Evolutionary conservation across 257 asterid species (phyloP), one percentile per base, ranked within the genome.

Genomic region (Haberlea rhodopensis): DNA sequence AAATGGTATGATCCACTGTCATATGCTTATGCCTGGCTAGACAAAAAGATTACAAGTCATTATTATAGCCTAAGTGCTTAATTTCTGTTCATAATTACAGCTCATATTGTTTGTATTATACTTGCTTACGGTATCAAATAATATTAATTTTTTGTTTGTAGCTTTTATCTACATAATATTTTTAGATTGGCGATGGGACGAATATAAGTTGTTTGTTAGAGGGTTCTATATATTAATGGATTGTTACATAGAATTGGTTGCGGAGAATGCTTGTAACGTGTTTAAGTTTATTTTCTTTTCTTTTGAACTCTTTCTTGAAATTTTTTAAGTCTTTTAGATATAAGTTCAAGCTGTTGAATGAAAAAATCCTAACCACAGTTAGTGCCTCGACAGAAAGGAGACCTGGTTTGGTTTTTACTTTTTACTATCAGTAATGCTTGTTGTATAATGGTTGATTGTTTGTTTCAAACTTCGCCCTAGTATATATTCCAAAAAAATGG

Each of bases 1-100:
- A 79, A 81, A 75, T 84, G 90, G 90, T 84, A 75, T 45, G 75
- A 7, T 62, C 16, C 53, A 5, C 29, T 13, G 11, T 22, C 53
- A 53, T 26, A 49, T 31, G 51, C 48, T 40, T 40, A n/a, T 10
- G 18, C 48, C n/a, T 40, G 54, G 55, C 26, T 20, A 56, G 24
- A 26, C 24, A 18, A 1, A n/a, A 34, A 43, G 28, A 11, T 53
- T 19, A 24, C 57, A 24, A 20, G 20, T 8, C 26, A 48, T 18
- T 51, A 9, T 5, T 60, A 21, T 34, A 4, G 3, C 6, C 18
- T 3, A 13, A 40, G 48, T 40, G 11, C 6, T 13, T 40, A 3
- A 40, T 0, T 40, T 43, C 34, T 65, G 48, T 40, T 40, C 48
- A 27, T 57, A 52, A 22, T 48, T 57, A 28, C 65, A 11, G 43